A percentile compares a stretch with the other conserved stretches of the same genome.
These are phyloP conservation scores for Cryptosporidium muris DNA, from an alignment of 169 alveolate genomes.

Conservation along the genomic window DNA sequence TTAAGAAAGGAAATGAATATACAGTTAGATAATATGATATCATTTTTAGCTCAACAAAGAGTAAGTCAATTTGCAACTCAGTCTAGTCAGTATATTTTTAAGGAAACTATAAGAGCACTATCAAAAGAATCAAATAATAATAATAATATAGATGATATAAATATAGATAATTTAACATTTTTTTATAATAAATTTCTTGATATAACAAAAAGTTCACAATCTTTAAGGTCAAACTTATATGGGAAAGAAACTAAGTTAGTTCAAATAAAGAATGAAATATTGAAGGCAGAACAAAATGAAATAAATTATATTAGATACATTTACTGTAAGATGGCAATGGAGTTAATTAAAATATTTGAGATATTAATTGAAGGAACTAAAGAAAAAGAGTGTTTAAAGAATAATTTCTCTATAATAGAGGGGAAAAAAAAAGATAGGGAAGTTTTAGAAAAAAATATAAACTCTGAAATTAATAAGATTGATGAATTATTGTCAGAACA, in stretches of 20 bases:
- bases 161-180: slow-evolving; percentile 3
- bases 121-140: background rate
- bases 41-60: slow-evolving; percentile 68
- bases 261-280: slow-evolving; percentile 46
- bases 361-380: slow-evolving; percentile 7
- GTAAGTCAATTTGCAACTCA: slow-evolving; percentile 66
- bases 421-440: background rate
- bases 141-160: background rate
- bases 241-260: slow-evolving; percentile 25
- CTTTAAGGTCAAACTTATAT: background rate
- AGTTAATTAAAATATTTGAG: slow-evolving; percentile 35
- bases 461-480: background rate
- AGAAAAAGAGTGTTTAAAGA: background rate
- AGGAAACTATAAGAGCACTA: slow-evolving; percentile 35
- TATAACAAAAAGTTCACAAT: slow-evolving; percentile 40
- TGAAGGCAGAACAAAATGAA: slow-evolving; percentile 53
- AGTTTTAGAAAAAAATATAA: slow-evolving; percentile 4
- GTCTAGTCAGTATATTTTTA: slow-evolving; percentile 34
- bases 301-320: slow-evolving; percentile 34
- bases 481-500: background rate
- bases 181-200: slow-evolving; percentile 35
- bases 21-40: slow-evolving; percentile 59
- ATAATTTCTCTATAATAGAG: background rate
- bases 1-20: slow-evolving; percentile 44
- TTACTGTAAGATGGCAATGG: slow-evolving; percentile 24